Evolutionary conservation across 2,329 filamentous ascomycete genomes (phyloP), one percentile per base, ranked within the genome.

Genomic region (Microsporum audouinii): DNA sequence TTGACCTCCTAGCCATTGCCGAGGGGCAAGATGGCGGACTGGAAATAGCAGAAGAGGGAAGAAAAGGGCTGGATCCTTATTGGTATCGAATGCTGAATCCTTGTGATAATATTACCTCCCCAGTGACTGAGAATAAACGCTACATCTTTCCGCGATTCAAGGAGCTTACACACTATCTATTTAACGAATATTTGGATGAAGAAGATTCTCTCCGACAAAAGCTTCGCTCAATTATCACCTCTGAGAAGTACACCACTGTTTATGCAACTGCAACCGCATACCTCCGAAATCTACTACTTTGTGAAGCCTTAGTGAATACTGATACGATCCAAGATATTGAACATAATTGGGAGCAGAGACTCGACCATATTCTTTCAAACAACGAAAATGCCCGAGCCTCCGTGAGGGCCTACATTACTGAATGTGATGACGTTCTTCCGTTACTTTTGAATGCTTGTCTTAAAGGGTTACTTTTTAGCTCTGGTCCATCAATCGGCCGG

Each of bases 41-140:
- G 63, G 92, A 97, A 70, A 85, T 97, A 2, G 75, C 89, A 0
- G 94, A 99, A 70, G 92, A 97, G 75, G 94, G 91, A 1, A 86
- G 84, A 63, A 91, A 90, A 72, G 94, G 94, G 0, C 79, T 96
- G 2, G 90, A 96, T 73, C 85, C 86, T 8, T 87, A 88, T 69
- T 88, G 85, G 84, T 86, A 87, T 67, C 76, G 78, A 55, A 81
- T 87, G 70, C 73, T 86, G 10, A 86, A 87, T 65, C 75, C 76
- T 60, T 71, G 67, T 3, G 77, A 81, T 45, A 74, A 77, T 45
- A 66, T 76, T 73, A 39, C 73, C 73, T 45, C 70, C 75, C 2
- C 70, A 62, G 58, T 64, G 63, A 49, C 71, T 81, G 14, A 83
- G 79, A 1, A 60, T 8, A 17, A 71, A 2, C 75, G 72, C 66